Base-by-base conservation (phyloP, 106 monocot genomes). In the Dioscorea alata region DNA sequence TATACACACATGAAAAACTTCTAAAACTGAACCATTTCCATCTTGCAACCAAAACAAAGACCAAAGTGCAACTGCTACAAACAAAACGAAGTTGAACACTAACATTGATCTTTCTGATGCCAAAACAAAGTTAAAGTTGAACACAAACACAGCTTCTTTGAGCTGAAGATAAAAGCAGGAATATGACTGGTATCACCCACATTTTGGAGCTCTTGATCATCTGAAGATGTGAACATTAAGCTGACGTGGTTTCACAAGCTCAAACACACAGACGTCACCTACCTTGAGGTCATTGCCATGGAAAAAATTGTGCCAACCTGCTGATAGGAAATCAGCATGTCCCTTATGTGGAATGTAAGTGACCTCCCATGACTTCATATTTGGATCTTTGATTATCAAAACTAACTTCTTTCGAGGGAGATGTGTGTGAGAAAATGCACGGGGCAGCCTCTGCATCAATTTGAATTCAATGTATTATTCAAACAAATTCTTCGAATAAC, bases 201-300 rank as follows among this genome's bases (percentile, higher is more conserved):
- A 34, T 34, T 34, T 34, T 34, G 34, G 34, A 34, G 34, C 3
- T 34, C 34, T 34, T 34, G 34, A 34, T 34, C 34, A 34, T 48
- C 77, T 65, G 69, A 82, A 82, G n/a, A 82, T 65, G 58, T 82
- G 76, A 10, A 77, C 68, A 6, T 28, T 68, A 18, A 82, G 34
- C 34, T 77, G 73, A 23, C 33, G 13, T 8, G 59, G 50, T 8
- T 24, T 58, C 18, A 69, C 51, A 57, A 77, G 68, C 76, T 77
- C 76, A 17, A 82, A 82, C 0, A 66, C 69, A 28, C 81, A 82
- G 59, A 57, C 76, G 50, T 82, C 81, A 20, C 76, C 76, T 76
- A 77, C 76, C 72, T 76, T 59, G 1, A 77, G 72, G 32, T 63
- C 48, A 66, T 82, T 82, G 25, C 32, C 72, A 1, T 68, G 71